Percentiles rank a stretch among this genome's conserved stretches.
Conservation (phyloP, 1,284 basidiomycete species). For the Ustilago trichophora region DNA sequence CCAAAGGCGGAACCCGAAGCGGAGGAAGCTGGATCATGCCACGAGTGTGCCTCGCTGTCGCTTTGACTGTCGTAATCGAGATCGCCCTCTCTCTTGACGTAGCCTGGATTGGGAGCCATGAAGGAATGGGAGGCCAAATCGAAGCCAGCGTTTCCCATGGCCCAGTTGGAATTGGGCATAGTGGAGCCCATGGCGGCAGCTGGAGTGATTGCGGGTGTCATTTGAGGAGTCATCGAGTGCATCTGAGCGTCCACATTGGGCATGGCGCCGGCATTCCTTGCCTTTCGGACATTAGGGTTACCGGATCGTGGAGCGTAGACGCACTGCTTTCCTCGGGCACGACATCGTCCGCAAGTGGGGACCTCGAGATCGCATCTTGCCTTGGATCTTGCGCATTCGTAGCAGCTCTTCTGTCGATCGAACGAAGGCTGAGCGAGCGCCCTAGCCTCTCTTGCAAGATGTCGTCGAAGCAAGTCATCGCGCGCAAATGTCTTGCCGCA, state of each 20-base stretch:
- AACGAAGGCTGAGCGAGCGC: slow-evolving; percentile 53
- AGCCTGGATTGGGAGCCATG: slow-evolving; percentile 27
- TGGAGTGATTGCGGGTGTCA: slow-evolving; percentile 4
- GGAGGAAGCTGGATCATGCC: slow-evolving; percentile 34
- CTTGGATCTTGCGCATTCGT: slow-evolving; percentile 57
- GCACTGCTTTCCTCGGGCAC: slow-evolving; percentile 53
- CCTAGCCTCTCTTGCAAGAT: slow-evolving; percentile 53
- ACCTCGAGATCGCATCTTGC: slow-evolving; percentile 61
- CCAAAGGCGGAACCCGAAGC: slow-evolving; percentile 28
- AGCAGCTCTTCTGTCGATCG: slow-evolving; percentile 60
- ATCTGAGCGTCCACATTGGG: slow-evolving; percentile 18
- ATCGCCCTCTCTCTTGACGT: slow-evolving; percentile 35
- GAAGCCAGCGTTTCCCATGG: slow-evolving; percentile 21
- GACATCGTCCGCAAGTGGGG: slow-evolving; percentile 56
- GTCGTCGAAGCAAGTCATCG: slow-evolving; percentile 52
- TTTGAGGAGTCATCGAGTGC: slow-evolving; percentile 23
- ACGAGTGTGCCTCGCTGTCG: slow-evolving; percentile 36
- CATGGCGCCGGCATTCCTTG: slow-evolving; percentile 24
- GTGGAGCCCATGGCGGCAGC: slow-evolving; percentile 10
- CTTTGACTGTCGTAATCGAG: slow-evolving; percentile 45
- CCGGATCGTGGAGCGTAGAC: slow-evolving; percentile 57
- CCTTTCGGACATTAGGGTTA: slow-evolving; percentile 56
- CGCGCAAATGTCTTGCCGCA: slow-evolving; percentile 56
- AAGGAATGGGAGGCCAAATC: slow-evolving; percentile 17
- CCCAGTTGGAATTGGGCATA: slow-evolving; percentile 27